Percentiles rank a stretch among this genome's conserved stretches.
Evolutionary conservation across 768 basidiomycete species (phyloP).

Genomic region (Rhizopogon rudus): DNA sequence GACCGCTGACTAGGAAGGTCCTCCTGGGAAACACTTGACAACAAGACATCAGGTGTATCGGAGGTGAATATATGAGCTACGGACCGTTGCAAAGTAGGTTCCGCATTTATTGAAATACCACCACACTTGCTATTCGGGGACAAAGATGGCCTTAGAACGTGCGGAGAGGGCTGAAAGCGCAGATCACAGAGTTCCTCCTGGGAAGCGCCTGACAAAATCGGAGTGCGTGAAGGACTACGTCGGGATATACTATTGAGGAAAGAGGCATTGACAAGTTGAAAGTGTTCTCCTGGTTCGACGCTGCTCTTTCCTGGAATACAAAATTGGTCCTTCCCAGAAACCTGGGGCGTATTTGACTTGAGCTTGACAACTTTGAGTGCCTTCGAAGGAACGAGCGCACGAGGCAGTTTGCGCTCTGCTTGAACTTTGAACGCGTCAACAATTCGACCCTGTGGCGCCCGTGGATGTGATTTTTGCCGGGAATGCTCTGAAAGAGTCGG

Average conservation of each 20-base stretch:
- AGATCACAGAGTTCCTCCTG: neutral
- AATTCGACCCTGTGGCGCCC: conserved; percentile 27
- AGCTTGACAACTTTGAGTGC: neutral
- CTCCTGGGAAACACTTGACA: neutral
- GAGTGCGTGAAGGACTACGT: neutral
- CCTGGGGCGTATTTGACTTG: conserved; percentile 4
- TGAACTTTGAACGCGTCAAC: conserved; percentile 45
- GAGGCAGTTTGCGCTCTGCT: conserved; percentile 13
- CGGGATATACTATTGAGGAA: neutral
- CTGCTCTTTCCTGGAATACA: neutral
- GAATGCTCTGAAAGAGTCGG: neutral
- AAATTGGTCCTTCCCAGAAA: conserved; percentile 14
- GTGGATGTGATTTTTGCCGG: conserved; percentile 4
- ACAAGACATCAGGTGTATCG: too few species aligned
- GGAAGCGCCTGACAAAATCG: neutral
- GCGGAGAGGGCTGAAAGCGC: neutral
- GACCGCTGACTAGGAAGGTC: neutral
- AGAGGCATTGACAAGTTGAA: neutral
- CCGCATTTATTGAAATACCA: neutral
- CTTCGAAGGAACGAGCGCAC: neutral
- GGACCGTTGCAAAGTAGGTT: neutral
- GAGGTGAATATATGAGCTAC: neutral
- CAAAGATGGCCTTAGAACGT: neutral
- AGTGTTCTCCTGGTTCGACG: neutral
- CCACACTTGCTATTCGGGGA: neutral